Base-by-base conservation (phyloP, 306 rosid genomes). In the Potentilla sterilis region DNA sequence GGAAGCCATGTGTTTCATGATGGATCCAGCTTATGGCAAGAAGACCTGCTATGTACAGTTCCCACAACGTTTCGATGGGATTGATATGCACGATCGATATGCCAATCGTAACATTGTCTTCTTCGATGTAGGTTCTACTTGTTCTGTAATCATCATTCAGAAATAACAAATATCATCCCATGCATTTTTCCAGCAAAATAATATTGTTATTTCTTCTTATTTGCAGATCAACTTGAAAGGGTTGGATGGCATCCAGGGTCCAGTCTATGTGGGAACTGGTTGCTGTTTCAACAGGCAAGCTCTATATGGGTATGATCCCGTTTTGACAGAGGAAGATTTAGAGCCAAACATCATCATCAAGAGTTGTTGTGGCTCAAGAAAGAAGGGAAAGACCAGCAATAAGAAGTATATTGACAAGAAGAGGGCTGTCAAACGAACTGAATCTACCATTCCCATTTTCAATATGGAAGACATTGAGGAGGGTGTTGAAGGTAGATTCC, bases 221-320 rank as follows among this genome's bases (percentile, higher is more conserved):
- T 73, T 58, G 73, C 88, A 92, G 99, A 92, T 96, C 84, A 96
- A 96, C 88, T 80, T 96, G 98, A 96, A 96, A 76, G 99, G 99
- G 73, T 88, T 62, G 66, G 99, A 96, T 84, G 99, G 99, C 81
- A 74, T 96, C 86, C 99, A 96, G 81, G 99, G 99, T 83, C 98
- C 99, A 13, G 98, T 92, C 82, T 96, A 96, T 80, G 99, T 96
- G 84, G 99, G 99, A 86, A 96, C 98, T 67, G 99, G 99, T 86
- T 92, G 99, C 66, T 96, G 99, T 89, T 92, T 96, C 91, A 96
- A 92, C 79, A 89, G 99, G 90, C 98, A 96, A 86, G 99, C 99
- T 75, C 61, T 96, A 58, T 96, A 96, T 82, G 99, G 99, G 74
- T 90, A 96, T 63, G 98, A 96, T 84, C 99, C 99, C 7, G 88